A percentile compares a stretch with the other conserved stretches of the same genome.
These are phyloP conservation scores for Ilyonectria destructans DNA, from an alignment of 2,329 filamentous ascomycete species.

Conservation along the genomic window DNA sequence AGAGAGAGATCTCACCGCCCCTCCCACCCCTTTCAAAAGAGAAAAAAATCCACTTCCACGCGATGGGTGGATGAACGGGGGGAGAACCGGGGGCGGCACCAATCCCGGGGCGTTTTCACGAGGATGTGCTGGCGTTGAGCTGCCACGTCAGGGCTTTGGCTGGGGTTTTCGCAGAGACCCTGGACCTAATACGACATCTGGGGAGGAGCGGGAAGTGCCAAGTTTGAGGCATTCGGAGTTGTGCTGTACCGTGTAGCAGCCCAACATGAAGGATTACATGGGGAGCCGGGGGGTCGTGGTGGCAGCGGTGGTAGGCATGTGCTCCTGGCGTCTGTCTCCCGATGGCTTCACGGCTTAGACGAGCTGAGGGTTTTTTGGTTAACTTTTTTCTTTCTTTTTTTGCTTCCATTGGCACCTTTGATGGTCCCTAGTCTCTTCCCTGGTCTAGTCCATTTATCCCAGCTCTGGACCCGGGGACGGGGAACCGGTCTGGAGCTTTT, in stretches of 20 bases:
- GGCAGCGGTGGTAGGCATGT: neutral
- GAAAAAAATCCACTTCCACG: slow-evolving; percentile 25
- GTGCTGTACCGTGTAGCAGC: neutral
- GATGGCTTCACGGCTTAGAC: slow-evolving; percentile 2
- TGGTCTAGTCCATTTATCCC: neutral
- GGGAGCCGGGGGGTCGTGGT: neutral
- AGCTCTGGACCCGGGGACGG: neutral
- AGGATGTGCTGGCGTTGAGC: slow-evolving; percentile 28
- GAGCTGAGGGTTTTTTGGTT: neutral
- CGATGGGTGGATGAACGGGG: slow-evolving; percentile 30
- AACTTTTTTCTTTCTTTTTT: slow-evolving; percentile 2
- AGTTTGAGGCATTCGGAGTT: neutral
- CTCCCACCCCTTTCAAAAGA: slow-evolving; percentile 14
- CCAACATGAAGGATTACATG: neutral
- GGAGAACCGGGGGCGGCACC: slow-evolving; percentile 19
- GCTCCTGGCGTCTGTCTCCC: neutral
- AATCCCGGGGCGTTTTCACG: slow-evolving; percentile 12
- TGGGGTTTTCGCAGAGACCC: neutral
- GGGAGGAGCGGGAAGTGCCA: neutral
- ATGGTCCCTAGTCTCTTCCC: neutral
- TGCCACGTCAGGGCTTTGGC: slow-evolving; percentile 28
- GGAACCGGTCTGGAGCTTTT: neutral
- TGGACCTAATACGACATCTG: neutral
- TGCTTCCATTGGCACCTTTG: neutral
- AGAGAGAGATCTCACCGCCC: slow-evolving; percentile 36